Evolutionary conservation across 768 basidiomycete genomes (phyloP), one percentile per base, ranked within the genome.

Genomic region (Collybiopsis luxurians): DNA sequence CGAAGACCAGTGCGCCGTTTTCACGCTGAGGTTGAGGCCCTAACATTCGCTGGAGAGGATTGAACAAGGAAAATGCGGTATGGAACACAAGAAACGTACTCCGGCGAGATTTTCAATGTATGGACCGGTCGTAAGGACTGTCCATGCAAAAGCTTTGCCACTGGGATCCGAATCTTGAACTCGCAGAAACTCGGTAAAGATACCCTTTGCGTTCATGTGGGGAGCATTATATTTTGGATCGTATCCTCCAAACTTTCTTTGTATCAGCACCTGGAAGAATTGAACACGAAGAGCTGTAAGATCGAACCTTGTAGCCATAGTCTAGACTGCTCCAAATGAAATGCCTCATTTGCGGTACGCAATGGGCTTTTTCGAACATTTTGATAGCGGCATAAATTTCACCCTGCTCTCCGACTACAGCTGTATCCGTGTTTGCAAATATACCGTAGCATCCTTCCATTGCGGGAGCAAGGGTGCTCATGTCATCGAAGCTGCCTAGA

Each of bases 81-180:
- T n/a, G n/a, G n/a, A n/a, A n/a, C n/a, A n/a, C 13, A 15, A 13
- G 4, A 21, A 10, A 66, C 72, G 23, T 48, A 77, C 76, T 31
- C 64, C 67, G 38, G 71, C 64, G n/a, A 76, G 65, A 70, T 76
- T 75, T 44, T 78, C 75, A 61, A 75, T 69, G 59, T 77, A 77
- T 11, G 73, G 73, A 1, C 75, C 72, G 0, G 74, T 70, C 2
- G 72, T 71, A 56, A 77, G 63, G 24, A 69, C 60, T 19, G 67
- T 70, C 74, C 74, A 76, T n/a, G 66, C 66, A 38, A 75, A 60
- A 19, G 60, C 65, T 10, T 61, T 56, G 19, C 69, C 68, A 34
- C 66, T 70, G 21, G 67, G 61, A 23, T 59, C 67, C 3, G 73
- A 71, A 12, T 69, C 65, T 57, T 77, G 77, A 6, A 62, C 60